A percentile compares a stretch with the other conserved stretches of the same genome.
Conservation (phyloP, 108 stramenopile species). For the Schizochytrium sp. region DNA sequence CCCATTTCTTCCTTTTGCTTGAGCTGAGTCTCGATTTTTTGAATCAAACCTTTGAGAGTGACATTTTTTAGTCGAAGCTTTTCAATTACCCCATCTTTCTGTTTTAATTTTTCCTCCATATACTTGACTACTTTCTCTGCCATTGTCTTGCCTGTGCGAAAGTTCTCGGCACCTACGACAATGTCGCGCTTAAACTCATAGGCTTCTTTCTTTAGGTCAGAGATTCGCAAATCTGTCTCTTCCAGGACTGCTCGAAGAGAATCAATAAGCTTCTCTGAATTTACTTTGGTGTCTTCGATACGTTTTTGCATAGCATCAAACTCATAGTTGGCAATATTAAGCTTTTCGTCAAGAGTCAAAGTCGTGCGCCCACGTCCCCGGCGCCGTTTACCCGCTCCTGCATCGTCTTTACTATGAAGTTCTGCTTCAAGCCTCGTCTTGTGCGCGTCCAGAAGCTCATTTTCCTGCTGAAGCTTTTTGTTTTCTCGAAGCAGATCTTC, state of each 20-base stretch:
- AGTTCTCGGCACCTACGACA: conserved; percentile 80
- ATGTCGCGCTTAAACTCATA: conserved; percentile 82
- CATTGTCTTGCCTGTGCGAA: conserved; percentile 76
- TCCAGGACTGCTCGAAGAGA: conserved; percentile 78
- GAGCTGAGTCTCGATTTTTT: conserved; percentile 74
- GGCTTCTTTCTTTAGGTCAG: conserved; percentile 79
- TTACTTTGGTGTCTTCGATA: conserved; percentile 60
- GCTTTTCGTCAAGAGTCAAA: conserved; percentile 75
- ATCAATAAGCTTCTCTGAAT: conserved; percentile 75
- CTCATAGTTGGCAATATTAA: conserved; percentile 69
- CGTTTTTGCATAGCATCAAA: conserved; percentile 62
- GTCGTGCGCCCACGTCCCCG: conserved; percentile 61
- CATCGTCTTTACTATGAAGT: conserved; percentile 22
- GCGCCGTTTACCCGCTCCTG: conserved; percentile 63
- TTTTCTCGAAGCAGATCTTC: conserved; percentile 68
- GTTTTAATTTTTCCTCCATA: conserved; percentile 78
- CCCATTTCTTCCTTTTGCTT: conserved; percentile 80
- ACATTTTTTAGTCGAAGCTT: conserved; percentile 81
- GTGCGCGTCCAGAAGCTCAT: conserved; percentile 69
- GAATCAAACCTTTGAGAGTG: conserved; percentile 71
- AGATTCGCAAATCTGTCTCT: conserved; percentile 77
- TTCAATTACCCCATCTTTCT: conserved; percentile 74
- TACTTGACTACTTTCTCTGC: conserved; percentile 75
- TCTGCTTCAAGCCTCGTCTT: conserved; percentile 65
- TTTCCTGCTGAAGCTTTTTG: conserved; percentile 68